Evolutionary conservation across 106 monocot genomes (phyloP), one percentile per base, ranked within the genome.

Genomic region (Chionographis japonica): DNA sequence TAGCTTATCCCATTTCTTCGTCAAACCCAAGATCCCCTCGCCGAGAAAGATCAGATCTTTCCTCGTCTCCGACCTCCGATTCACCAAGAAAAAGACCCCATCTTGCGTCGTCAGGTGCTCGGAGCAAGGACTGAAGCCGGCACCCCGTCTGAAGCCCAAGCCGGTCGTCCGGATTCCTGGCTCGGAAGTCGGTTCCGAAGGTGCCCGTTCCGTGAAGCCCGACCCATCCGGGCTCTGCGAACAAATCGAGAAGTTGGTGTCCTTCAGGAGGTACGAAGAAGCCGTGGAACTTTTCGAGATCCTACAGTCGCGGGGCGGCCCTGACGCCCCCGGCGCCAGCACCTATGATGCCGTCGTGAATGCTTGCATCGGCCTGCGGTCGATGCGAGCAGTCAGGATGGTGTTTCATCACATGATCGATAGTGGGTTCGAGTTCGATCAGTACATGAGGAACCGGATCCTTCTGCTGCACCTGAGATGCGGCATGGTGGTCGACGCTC

Each of bases 271-370:
- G 55, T 88, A 81, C 74, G 56, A 53, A 43, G 83, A 88, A 68
- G 90, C 94, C 42, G 68, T 94, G 12, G 94, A 94, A 40, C 60
- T 94, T 53, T 94, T 94, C 56, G 90, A 94, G 54, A 69, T 88
- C 41, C 40, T 87, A 61, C 73, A 73, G 37, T 70, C 70, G 15
- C 64, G 19, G n/a, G 70, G 37, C 6, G 40, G 68, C 37, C 9
- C 18, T 43, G 68, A 50, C 8, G 37, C 77, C 12, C 1, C 46
- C 0, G 42, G 38, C n/a, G 52, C 74, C 41, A 66, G 59, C 61
- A 85, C 86, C 6, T 97, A 97, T 50, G 84, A 97, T 20, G 43
- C 78, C 6, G 76, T 97, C 54, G 62, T 92, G 9, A 65, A 52
- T n/a, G 84, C 95, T 4, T 89, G 86, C 69, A 63, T 89, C 13